Evolutionary conservation across 257 asterid genomes (phyloP).

Genomic region (Catharanthus roseus): DNA sequence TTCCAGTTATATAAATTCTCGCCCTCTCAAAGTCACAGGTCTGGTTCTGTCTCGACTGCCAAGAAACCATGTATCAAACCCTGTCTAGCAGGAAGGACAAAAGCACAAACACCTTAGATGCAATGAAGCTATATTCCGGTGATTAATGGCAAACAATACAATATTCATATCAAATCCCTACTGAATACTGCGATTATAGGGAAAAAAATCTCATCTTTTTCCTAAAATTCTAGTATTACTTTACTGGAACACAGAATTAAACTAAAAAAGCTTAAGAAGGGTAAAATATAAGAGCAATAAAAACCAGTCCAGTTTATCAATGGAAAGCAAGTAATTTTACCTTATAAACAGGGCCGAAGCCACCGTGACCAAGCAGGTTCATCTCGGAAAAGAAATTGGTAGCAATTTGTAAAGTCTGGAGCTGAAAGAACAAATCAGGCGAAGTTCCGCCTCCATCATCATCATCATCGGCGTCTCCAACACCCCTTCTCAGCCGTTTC

Average conservation of each 20-base stretch:
- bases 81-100: too few species aligned
- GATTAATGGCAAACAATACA: background rate
- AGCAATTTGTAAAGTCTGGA: slow-evolving; percentile 59
- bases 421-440: slow-evolving; percentile 48
- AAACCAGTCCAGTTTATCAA: too few species aligned
- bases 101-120: background rate
- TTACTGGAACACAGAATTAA: too few species aligned
- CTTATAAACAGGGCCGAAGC: slow-evolving; percentile 83
- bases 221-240: background rate
- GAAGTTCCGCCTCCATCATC: slow-evolving; percentile 35
- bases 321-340: slow-evolving; percentile 15
- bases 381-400: slow-evolving; percentile 76
- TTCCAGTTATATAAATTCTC: too few species aligned
- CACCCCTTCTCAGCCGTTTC: slow-evolving; percentile 24
- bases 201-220: background rate
- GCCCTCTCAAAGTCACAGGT: too few species aligned
- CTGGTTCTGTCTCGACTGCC: too few species aligned
- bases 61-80: too few species aligned
- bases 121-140: background rate
- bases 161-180: too few species aligned
- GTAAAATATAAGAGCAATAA: background rate
- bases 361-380: slow-evolving; percentile 79
- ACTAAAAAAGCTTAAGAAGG: too few species aligned
- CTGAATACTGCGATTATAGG: background rate
- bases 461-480: slow-evolving; percentile 14